Percentiles rank a stretch among this genome's conserved stretches.
Evolutionary conservation across 345 rosid species (phyloP).

Genomic region (Murraya paniculata): DNA sequence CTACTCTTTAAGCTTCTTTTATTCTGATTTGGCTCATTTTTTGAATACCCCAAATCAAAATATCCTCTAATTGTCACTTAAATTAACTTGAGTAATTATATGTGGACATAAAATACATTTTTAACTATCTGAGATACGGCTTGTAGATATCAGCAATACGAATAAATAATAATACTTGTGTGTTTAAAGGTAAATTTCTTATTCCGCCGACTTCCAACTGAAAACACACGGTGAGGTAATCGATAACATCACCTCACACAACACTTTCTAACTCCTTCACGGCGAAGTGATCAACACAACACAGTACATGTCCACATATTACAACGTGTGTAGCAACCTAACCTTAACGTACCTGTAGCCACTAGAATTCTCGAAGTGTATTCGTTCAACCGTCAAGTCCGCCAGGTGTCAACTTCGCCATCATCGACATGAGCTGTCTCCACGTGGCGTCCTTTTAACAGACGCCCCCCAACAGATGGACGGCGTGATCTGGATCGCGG

Average conservation of each 20-base stretch:
- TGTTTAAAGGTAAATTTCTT: background rate
- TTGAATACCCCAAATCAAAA: too few relatives aligned
- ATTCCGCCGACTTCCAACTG: background rate
- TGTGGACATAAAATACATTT: too few relatives aligned
- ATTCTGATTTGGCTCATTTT: rapidly evolving
- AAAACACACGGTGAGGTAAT: background rate
- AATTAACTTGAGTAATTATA: too few relatives aligned
- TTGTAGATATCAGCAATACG: too few relatives aligned
- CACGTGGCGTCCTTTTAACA: conserved; percentile 15
- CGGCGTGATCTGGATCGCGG: conserved; percentile 15
- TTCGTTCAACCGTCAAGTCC: background rate
- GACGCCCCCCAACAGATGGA: conserved; percentile 18
- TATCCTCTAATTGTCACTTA: too few relatives aligned
- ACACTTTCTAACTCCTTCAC: background rate
- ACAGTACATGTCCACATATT: background rate
- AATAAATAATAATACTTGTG: too few relatives aligned
- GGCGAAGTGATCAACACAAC: background rate
- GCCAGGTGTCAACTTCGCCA: background rate
- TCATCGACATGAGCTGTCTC: background rate
- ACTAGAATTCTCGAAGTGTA: background rate
- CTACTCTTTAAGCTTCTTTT: too few relatives aligned
- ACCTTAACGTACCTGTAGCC: conserved; percentile 7
- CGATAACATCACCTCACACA: background rate
- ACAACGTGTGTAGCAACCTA: background rate
- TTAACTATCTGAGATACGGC: too few relatives aligned